Conservation (phyloP, 805 yeast species). For the Blastobotrys muscicola region DNA sequence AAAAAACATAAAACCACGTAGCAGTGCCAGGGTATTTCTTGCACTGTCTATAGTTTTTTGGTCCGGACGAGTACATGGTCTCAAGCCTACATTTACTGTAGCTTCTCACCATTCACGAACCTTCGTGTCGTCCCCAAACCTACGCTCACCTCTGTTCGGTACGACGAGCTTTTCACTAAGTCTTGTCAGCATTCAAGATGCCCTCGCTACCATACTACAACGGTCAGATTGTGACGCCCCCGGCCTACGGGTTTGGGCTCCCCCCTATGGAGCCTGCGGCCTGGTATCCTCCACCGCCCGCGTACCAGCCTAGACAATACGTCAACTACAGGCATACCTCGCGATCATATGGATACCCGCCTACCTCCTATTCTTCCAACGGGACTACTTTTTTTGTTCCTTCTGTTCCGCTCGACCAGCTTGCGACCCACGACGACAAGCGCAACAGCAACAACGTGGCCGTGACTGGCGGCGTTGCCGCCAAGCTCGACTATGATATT, state of each 20-base stretch:
- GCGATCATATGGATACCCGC: not conserved
- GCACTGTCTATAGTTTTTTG: too few relatives aligned
- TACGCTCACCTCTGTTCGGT: too few relatives aligned
- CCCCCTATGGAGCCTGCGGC: constrained; percentile 1
- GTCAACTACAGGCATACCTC: not conserved
- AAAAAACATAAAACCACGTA: too few relatives aligned
- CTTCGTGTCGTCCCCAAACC: too few relatives aligned
- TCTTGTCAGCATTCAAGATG: constrained; percentile 8
- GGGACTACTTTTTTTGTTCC: constrained; percentile 14
- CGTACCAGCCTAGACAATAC: not conserved
- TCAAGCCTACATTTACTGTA: too few relatives aligned
- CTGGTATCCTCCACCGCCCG: not conserved
- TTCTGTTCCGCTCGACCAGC: constrained; percentile 12
- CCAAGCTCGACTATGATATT: constrained; percentile 72
- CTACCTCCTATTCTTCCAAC: constrained; percentile 11
- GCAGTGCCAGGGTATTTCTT: too few relatives aligned
- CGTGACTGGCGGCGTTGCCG: constrained; percentile 62
- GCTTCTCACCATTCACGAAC: too few relatives aligned
- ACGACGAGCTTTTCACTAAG: constrained; percentile 21
- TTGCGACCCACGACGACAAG: constrained; percentile 1
- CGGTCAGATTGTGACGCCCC: constrained; percentile 13
- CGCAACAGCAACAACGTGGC: constrained; percentile 1
- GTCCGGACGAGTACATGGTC: too few relatives aligned
- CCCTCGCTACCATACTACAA: constrained; percentile 7
- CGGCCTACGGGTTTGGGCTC: constrained; percentile 10